A percentile compares a stretch with the other conserved stretches of the same genome.
phyloP scores from a whole-genome alignment of 768 basidiomycete genomes.

The Clitopilus hobsonii region DNA sequence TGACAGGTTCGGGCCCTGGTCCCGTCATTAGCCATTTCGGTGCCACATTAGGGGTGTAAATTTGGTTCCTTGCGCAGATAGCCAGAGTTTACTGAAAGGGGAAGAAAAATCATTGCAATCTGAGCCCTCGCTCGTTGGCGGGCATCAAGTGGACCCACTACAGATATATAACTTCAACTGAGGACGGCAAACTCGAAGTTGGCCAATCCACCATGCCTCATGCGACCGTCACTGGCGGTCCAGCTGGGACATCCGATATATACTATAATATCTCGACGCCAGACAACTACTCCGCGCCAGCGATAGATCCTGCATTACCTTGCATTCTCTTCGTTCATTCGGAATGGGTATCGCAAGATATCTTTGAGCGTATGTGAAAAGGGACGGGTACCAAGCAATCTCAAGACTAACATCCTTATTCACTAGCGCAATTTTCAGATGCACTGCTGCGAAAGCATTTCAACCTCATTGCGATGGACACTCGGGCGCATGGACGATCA shows the following conservation, averaged over 20 bases:
- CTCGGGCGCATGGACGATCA: constrained; percentile 20
- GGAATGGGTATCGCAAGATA: constrained; percentile 14
- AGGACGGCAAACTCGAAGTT: neutral
- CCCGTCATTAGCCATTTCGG: neutral
- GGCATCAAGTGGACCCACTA: neutral
- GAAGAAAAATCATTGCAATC: neutral
- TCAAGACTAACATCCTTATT: no score
- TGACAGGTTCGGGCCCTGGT: neutral
- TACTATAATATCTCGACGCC: constrained; percentile 17
- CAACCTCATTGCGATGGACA: constrained; percentile 24
- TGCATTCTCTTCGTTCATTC: constrained; percentile 18
- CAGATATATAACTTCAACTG: neutral
- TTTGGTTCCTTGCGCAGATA: neutral
- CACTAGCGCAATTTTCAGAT: constrained; percentile 21
- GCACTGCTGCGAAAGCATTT: constrained; percentile 17
- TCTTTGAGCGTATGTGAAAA: constrained; percentile 17
- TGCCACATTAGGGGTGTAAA: neutral
- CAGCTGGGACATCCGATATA: constrained; percentile 12
- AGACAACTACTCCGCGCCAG: constrained; percentile 9
- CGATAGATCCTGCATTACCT: constrained; percentile 12
- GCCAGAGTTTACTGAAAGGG: neutral
- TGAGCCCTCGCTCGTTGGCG: no score
- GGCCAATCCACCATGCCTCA: constrained; percentile 10
- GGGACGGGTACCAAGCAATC: no score
- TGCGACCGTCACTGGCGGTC: constrained; percentile 9